phyloP scores from a whole-genome alignment of 805 yeast species.

The Kluyveromyces nonfermentans region DNA sequence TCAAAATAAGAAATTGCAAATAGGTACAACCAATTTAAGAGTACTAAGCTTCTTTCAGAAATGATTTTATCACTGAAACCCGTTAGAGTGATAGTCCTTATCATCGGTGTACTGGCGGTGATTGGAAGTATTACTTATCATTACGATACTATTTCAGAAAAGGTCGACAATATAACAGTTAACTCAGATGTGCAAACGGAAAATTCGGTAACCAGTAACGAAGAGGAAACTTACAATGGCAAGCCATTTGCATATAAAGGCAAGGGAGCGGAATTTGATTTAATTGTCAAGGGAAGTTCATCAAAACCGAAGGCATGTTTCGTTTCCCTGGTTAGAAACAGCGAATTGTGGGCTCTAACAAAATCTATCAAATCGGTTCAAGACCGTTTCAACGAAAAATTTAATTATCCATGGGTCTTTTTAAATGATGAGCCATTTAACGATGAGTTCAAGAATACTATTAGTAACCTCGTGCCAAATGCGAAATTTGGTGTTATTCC shows the following conservation, averaged over 20 bases:
- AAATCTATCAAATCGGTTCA: conserved; percentile 70
- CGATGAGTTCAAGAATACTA: conserved; percentile 67
- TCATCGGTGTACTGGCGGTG: neutral
- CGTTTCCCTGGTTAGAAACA: conserved; percentile 69
- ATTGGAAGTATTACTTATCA: neutral
- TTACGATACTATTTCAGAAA: neutral
- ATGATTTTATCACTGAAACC: neutral
- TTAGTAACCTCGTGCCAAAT: conserved; percentile 53
- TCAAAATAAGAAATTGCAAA: neutral
- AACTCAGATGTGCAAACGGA: conserved; percentile 2
- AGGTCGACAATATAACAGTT: neutral
- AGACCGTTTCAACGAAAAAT: conserved; percentile 78
- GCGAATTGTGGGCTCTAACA: conserved; percentile 53
- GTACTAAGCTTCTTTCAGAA: neutral
- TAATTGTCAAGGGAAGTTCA: conserved; percentile 3
- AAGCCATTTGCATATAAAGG: neutral
- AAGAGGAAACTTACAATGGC: neutral
- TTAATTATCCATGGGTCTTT: conserved; percentile 90
- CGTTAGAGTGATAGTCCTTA: neutral
- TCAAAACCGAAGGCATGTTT: conserved; percentile 63
- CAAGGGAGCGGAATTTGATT: conserved; percentile 6
- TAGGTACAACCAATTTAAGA: neutral
- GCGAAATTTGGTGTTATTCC: conserved; percentile 75
- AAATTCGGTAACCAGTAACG: neutral
- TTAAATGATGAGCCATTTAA: conserved; percentile 79